phyloP scores from a whole-genome alignment of 805 yeast genomes.

The Yarrowia osloensis region DNA sequence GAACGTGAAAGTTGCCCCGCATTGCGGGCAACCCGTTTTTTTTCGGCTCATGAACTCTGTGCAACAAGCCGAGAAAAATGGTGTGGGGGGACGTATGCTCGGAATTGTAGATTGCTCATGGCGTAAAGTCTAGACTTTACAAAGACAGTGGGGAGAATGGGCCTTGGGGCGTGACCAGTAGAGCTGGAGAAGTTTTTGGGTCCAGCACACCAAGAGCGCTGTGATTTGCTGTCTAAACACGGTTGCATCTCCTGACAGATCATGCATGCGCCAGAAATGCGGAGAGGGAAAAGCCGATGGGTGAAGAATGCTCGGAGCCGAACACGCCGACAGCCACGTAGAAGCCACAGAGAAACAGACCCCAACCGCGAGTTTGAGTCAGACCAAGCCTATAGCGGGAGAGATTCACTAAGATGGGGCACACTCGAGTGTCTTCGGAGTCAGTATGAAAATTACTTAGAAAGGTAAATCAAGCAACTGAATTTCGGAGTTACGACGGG shows the following conservation, averaged over 20 bases:
- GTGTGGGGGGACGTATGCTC: not conserved
- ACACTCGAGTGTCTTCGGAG: not conserved
- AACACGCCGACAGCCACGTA: conserved; percentile 8
- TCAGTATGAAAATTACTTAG: not conserved
- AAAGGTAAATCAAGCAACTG: not conserved
- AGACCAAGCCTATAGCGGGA: too few relatives aligned
- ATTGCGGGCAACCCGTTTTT: conserved; percentile 26
- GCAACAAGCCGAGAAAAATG: conserved; percentile 2
- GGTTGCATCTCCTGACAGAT: not conserved
- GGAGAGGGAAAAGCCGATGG: conserved; percentile 4
- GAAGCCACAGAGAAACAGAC: not conserved
- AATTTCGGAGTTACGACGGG: not conserved
- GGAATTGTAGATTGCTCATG: not conserved
- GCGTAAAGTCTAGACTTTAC: too few relatives aligned
- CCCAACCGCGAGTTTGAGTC: not conserved
- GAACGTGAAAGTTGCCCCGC: conserved; percentile 31
- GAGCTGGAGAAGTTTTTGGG: too few relatives aligned
- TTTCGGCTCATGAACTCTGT: conserved; percentile 21
- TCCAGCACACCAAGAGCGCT: too few relatives aligned
- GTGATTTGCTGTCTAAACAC: conserved; percentile 18
- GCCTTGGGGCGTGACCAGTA: too few relatives aligned
- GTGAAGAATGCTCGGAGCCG: conserved; percentile 16
- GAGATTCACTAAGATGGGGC: too few relatives aligned
- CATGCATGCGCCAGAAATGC: conserved; percentile 21
- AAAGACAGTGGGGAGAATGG: too few relatives aligned